Conservation (phyloP, 2,329 filamentous ascomycete species). For the Pseudogymnoascus sp. region DNA sequence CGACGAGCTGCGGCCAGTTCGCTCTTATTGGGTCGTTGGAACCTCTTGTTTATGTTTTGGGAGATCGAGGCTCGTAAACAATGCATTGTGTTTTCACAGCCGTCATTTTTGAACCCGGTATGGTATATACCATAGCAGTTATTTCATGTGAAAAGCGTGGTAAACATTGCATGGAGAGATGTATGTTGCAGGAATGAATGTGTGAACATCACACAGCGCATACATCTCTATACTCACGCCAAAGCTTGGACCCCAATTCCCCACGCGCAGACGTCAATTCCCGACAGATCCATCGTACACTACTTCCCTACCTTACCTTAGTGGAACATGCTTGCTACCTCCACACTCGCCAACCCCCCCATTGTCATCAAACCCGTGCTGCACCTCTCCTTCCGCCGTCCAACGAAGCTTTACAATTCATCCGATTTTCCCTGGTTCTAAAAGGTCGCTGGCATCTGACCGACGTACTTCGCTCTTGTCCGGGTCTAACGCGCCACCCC, state of each 20-base stretch:
- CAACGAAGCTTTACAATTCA: conserved; percentile 1
- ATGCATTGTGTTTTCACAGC: background rate
- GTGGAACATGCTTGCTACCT: conserved; percentile 6
- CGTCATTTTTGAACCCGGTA: background rate
- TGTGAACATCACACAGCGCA: background rate
- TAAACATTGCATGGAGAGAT: background rate
- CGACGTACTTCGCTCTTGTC: background rate
- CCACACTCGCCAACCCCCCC: conserved; percentile 5
- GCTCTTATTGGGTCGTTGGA: background rate
- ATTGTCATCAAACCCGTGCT: conserved; percentile 5
- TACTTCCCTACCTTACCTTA: conserved; percentile 5
- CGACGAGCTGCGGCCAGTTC: background rate
- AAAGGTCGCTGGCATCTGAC: conserved; percentile 5
- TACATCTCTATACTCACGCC: background rate
- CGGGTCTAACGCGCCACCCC: conserved; percentile 1
- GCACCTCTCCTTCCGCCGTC: conserved; percentile 3
- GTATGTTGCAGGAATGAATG: background rate
- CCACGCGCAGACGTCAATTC: conserved; percentile 5
- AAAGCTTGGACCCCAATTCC: conserved; percentile 6
- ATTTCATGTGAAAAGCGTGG: background rate
- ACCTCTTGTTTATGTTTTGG: conserved; percentile 5
- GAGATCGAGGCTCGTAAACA: conserved; percentile 2
- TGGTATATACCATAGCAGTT: background rate
- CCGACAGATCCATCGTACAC: conserved; percentile 7
- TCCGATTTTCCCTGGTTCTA: background rate